Percentiles rank a stretch among this genome's conserved stretches.
Conservation (phyloP, 805 yeast genomes). For the Candida yuanshanica region DNA sequence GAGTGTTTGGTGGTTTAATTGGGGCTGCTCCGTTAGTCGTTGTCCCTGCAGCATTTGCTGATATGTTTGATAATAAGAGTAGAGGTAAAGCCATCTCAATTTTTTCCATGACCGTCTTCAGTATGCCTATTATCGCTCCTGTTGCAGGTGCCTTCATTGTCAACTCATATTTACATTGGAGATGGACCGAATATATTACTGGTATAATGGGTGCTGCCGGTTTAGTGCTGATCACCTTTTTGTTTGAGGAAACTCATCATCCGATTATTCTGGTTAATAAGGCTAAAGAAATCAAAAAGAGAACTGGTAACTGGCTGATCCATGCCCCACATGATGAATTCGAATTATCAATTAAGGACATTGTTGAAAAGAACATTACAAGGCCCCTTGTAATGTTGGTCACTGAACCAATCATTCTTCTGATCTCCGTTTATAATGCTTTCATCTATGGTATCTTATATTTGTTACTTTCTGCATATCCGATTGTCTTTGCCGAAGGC, state of each 20-base stretch:
- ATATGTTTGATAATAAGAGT: slow-evolving; percentile 56
- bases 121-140: slow-evolving; percentile 82
- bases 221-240: slow-evolving; percentile 34
- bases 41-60: slow-evolving; percentile 84
- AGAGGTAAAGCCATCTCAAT: slow-evolving; percentile 75
- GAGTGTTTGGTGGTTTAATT: slow-evolving; percentile 74
- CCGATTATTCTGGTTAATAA: slow-evolving; percentile 58
- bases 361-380: slow-evolving; percentile 54
- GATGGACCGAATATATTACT: slow-evolving; percentile 73
- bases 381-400: slow-evolving; percentile 66
- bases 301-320: slow-evolving; percentile 79
- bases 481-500: slow-evolving; percentile 58
- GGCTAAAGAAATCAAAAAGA: slow-evolving; percentile 55
- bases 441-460: slow-evolving; percentile 79
- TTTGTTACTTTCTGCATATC: slow-evolving; percentile 68
- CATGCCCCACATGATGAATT: slow-evolving; percentile 71
- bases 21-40: slow-evolving; percentile 87
- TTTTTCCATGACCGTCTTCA: slow-evolving; percentile 68
- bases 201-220: slow-evolving; percentile 54
- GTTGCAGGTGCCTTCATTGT: slow-evolving; percentile 67
- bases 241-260: slow-evolving; percentile 65
- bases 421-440: slow-evolving; percentile 65
- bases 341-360: slow-evolving; percentile 49
- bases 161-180: slow-evolving; percentile 64
- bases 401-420: slow-evolving; percentile 67